These are phyloP conservation scores for Schoenoplectus tabernaemontani DNA, from an alignment of 202 grass and related monocot species.

Conservation along the genomic window DNA sequence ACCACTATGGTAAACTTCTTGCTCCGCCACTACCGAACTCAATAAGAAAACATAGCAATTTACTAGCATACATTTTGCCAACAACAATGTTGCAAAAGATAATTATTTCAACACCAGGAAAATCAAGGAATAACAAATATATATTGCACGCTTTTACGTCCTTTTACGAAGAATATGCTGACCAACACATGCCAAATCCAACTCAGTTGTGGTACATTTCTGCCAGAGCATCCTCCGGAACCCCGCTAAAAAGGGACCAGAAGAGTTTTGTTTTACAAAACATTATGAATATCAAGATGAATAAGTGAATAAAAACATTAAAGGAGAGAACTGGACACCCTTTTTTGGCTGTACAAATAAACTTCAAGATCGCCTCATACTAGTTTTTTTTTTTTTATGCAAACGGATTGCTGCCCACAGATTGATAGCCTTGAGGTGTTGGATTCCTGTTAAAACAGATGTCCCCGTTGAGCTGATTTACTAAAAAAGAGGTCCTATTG, in stretches of 20 bases:
- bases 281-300: slow-evolving; percentile 16
- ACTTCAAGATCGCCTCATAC: neutral
- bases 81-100: neutral
- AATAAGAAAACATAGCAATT: neutral
- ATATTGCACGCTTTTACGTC: neutral
- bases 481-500: neutral
- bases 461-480: neutral
- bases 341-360: slow-evolving; percentile 19
- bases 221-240: neutral
- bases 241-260: neutral
- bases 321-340: neutral
- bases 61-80: neutral
- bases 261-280: neutral
- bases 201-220: slow-evolving; percentile 1
- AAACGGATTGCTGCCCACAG: slow-evolving; percentile 69
- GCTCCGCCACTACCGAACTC: too few species aligned
- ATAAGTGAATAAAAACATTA: slow-evolving; percentile 2
- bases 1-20: too few species aligned
- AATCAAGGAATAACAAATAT: neutral
- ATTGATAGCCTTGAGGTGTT: slow-evolving; percentile 48
- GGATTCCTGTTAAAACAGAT: slow-evolving; percentile 37
- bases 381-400: slow-evolving; percentile 31
- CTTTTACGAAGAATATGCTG: slow-evolving; percentile 21
- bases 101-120: neutral
- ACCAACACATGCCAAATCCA: neutral